These are phyloP conservation scores for Cercospora berteroae DNA, from an alignment of 2,329 filamentous ascomycete species.

Conservation along the genomic window DNA sequence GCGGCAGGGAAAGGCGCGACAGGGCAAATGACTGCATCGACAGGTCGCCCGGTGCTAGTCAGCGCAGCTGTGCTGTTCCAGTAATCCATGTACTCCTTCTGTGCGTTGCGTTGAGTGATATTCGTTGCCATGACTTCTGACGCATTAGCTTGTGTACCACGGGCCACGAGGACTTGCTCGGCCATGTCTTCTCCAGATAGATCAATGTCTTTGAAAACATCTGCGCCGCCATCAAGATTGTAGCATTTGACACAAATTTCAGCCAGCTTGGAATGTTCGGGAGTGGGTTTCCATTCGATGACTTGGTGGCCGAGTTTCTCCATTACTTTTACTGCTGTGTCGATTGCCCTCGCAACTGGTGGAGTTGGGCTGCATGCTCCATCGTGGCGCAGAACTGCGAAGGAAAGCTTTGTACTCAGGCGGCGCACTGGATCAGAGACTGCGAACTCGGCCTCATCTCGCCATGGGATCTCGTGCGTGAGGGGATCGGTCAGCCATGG, in stretches of 20 bases:
- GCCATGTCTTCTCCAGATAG: constrained; percentile 57
- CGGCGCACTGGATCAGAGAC: constrained; percentile 30
- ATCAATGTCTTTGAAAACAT: constrained; percentile 51
- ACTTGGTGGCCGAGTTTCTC: constrained; percentile 56
- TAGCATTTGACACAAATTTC: constrained; percentile 41
- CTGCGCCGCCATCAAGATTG: constrained; percentile 52
- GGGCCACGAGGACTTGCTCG: constrained; percentile 44
- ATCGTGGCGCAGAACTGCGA: constrained; percentile 57
- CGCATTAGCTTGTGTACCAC: constrained; percentile 41
- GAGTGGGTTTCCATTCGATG: constrained; percentile 59
- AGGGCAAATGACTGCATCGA: constrained; percentile 57
- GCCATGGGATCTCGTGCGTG: constrained; percentile 65
- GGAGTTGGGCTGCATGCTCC: constrained; percentile 54
- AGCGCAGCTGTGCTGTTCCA: constrained; percentile 57
- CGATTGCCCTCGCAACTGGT: constrained; percentile 56
- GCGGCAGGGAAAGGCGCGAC: constrained; percentile 51
- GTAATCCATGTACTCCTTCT: constrained; percentile 62
- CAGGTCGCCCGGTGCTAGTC: constrained; percentile 49
- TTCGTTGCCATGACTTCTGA: constrained; percentile 50
- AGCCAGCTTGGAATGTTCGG: constrained; percentile 43
- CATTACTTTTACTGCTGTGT: constrained; percentile 51
- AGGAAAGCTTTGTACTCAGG: constrained; percentile 44
- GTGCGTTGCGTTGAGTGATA: constrained; percentile 54
- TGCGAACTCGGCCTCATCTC: constrained; percentile 49
- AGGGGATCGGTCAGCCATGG: constrained; percentile 68